These are phyloP conservation scores for Boletus huronensis DNA, from an alignment of 768 basidiomycete species.

Conservation along the genomic window DNA sequence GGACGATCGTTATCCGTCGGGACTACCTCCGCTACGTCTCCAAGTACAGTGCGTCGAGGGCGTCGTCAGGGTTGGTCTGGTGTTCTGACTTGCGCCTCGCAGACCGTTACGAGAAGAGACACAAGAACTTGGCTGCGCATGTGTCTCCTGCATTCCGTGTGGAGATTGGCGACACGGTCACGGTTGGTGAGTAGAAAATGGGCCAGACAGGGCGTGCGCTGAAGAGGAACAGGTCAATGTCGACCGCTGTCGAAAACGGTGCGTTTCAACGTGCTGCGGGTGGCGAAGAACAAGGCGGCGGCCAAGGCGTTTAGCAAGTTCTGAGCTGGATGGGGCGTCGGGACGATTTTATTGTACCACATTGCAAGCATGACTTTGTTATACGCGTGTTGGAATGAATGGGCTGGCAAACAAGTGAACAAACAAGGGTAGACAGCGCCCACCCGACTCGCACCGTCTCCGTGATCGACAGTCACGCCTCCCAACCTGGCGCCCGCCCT, in stretches of 20 bases:
- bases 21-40: constrained; percentile 96
- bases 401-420: constrained; percentile 30
- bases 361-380: constrained; percentile 15
- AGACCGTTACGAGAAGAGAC: constrained; percentile 98
- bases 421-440: constrained; percentile 30
- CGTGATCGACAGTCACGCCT: constrained; percentile 28
- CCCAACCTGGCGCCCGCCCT: constrained; percentile 80
- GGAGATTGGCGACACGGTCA: constrained; percentile 89
- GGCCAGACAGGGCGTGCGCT: not conserved
- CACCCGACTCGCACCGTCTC: constrained; percentile 25
- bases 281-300: constrained; percentile 88
- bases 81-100: constrained; percentile 8
- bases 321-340: constrained; percentile 35
- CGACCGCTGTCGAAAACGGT: constrained; percentile 98
- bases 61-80: not conserved
- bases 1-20: constrained; percentile 94
- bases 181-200: constrained; percentile 69
- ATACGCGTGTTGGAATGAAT: constrained; percentile 23
- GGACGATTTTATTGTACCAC: constrained; percentile 11
- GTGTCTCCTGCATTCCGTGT: constrained; percentile 99
- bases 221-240: constrained; percentile 73
- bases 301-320: constrained; percentile 95
- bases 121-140: constrained; percentile 98
- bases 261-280: constrained; percentile 98
- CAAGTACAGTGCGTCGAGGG: constrained; percentile 84